These are phyloP conservation scores for Solanum gracilifrons DNA, from an alignment of 257 asterid species.

Conservation along the genomic window DNA sequence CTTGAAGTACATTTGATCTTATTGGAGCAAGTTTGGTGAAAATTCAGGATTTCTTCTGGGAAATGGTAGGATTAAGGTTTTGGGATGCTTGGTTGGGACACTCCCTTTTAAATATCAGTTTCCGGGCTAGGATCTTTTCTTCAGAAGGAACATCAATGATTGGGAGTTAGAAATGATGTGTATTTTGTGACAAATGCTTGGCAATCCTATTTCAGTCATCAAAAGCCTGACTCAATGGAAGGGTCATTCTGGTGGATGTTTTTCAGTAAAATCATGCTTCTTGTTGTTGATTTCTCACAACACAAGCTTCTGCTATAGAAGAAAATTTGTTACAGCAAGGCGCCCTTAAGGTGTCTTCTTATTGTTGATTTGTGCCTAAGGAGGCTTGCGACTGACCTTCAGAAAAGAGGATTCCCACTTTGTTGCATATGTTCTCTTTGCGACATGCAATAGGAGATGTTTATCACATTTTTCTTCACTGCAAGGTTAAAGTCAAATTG, in stretches of 20 bases:
- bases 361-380: not conserved
- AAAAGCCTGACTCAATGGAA: not conserved
- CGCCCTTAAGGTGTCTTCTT: not conserved
- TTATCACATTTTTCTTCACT: not conserved
- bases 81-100: not conserved
- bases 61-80: not conserved
- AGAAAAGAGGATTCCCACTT: not conserved
- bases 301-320: not conserved
- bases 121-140: not conserved
- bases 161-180: not conserved
- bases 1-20: not conserved
- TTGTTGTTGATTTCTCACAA: not conserved
- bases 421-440: not conserved
- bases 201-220: not conserved
- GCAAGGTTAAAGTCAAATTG: not conserved
- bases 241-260: not conserved
- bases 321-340: not conserved
- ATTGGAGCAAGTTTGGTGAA: not conserved
- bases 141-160: not conserved
- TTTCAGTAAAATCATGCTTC: not conserved
- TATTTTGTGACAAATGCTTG: not conserved
- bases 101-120: not conserved
- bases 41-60: not conserved
- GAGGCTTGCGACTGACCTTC: not conserved
- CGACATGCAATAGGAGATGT: not conserved